A percentile compares a stretch with the other conserved stretches of the same genome.
These are phyloP conservation scores for Aethionema arabicum DNA, from an alignment of 345 rosid species.

Conservation along the genomic window DNA sequence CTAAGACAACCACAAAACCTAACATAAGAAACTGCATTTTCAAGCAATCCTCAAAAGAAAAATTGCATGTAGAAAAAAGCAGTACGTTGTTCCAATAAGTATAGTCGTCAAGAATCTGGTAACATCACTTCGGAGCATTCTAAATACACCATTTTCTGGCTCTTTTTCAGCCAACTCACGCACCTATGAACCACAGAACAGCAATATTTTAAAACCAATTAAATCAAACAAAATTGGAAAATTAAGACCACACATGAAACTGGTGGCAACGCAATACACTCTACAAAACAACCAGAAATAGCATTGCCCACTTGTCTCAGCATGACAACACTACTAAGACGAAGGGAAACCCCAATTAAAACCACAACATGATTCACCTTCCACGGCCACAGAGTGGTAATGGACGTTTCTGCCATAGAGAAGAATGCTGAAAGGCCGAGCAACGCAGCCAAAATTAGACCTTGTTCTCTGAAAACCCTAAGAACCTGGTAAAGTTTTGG, in stretches of 20 bases:
- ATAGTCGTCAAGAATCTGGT: conserved; percentile 98
- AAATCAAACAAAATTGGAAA: conserved; percentile 17
- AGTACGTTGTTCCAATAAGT: conserved; percentile 98
- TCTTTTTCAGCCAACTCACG: conserved; percentile 98
- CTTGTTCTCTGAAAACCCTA: conserved; percentile 74
- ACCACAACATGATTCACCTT: conserved; percentile 48
- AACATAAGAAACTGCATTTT: conserved; percentile 36
- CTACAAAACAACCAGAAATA: conserved; percentile 1
- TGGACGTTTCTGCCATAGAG: conserved; percentile 96
- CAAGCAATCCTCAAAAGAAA: conserved; percentile 29
- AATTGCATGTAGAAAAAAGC: conserved; percentile 33
- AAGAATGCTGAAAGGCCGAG: conserved; percentile 84
- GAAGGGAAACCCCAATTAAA: neutral
- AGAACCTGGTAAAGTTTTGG: conserved; percentile 74
- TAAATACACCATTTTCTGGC: conserved; percentile 91
- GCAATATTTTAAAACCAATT: conserved; percentile 29
- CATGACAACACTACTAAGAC: conserved; percentile 2
- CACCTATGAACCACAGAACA: conserved; percentile 48
- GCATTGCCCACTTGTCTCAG: conserved; percentile 9
- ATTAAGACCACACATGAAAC: conserved; percentile 4
- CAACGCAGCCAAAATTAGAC: conserved; percentile 65
- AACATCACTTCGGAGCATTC: conserved; percentile 93
- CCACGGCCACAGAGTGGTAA: conserved; percentile 94
- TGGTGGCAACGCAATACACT: neutral
- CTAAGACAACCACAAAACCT: conserved; percentile 47